Evolutionary conservation across 2,329 filamentous ascomycete species (phyloP), one percentile per base, ranked within the genome.

Genomic region (Sclerotinia borealis): DNA sequence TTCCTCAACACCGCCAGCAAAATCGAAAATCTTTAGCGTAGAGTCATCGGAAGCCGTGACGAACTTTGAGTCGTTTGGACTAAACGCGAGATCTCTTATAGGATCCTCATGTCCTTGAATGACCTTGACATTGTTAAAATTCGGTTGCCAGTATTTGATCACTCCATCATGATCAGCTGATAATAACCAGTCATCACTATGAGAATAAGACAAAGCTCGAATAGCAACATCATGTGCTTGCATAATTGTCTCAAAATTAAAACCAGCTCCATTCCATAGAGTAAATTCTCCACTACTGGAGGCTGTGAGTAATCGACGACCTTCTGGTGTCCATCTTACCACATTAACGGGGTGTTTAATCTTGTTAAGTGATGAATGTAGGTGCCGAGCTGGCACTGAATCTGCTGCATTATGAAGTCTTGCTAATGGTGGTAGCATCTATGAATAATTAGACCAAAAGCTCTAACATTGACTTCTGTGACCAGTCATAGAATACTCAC

Each of bases 161-260:
- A 95, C 84, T 63, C 95, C 95, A 70, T 95, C 92, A 76, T 98
- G 93, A 74, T 98, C 95, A 60, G 91, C 93, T 9, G 95, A 98
- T 61, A 99, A 85, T 15, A 99, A 82, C 93, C 95, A 99, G 77
- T 99, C 95, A 74, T 96, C 91, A 71, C 90, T 96, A 77, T 98
- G 91, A 2, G 95, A 96, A 80, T 96, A 99, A 68, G 87, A 86
- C 51, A 93, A 81, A 11, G 90, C 88, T 70, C 92, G 85, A 68
- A 96, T 92, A 43, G 91, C 90, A 62, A 88, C 87, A 77, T 97
- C 93, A 76, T 98, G 93, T 45, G 93, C 93, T 80, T 96, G 93
- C 90, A 97, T 97, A 34, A 99, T 97, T 4, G 95, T 98, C 79
- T 99, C 95, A 72, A 99, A 99, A 76, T 99, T 98, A 83, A 99